These are phyloP conservation scores for Macrolepiota albuminosa DNA, from an alignment of 768 basidiomycete species.

Conservation along the genomic window DNA sequence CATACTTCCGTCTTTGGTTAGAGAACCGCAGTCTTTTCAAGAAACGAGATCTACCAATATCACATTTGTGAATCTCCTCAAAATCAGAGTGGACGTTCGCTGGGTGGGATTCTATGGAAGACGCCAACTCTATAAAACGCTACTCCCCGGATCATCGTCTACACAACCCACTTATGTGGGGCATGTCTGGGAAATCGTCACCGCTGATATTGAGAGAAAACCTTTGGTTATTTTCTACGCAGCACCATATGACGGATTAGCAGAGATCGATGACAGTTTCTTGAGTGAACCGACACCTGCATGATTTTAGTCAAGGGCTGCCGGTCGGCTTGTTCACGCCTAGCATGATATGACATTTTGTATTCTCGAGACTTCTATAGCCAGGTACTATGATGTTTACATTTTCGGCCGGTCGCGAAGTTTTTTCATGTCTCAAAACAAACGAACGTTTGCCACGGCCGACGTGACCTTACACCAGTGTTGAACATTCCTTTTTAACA, in stretches of 20 bases:
- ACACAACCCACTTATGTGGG: constrained; percentile 8
- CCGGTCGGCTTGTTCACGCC: not conserved
- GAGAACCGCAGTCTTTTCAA: not conserved
- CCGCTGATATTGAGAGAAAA: not conserved
- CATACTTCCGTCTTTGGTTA: not conserved
- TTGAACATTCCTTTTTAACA: not conserved
- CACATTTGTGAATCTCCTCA: constrained; percentile 11
- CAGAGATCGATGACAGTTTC: not conserved
- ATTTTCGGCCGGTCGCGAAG: not conserved
- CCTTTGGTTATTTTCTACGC: constrained; percentile 7
- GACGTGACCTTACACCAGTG: no score
- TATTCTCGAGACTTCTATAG: not conserved
- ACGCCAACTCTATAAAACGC: not conserved
- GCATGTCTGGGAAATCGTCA: constrained; percentile 8
- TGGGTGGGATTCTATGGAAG: constrained; percentile 6
- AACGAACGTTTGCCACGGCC: not conserved
- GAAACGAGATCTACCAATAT: constrained; percentile 1
- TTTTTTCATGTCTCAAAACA: not conserved
- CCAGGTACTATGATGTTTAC: not conserved
- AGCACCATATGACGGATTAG: not conserved
- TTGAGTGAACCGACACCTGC: not conserved
- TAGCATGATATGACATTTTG: not conserved
- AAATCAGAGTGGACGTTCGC: not conserved
- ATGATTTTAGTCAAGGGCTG: not conserved
- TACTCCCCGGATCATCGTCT: not conserved